Evolutionary conservation across 2,329 filamentous ascomycete genomes (phyloP), one percentile per base, ranked within the genome.

Genomic region (Scolecobasidium constrictum): DNA sequence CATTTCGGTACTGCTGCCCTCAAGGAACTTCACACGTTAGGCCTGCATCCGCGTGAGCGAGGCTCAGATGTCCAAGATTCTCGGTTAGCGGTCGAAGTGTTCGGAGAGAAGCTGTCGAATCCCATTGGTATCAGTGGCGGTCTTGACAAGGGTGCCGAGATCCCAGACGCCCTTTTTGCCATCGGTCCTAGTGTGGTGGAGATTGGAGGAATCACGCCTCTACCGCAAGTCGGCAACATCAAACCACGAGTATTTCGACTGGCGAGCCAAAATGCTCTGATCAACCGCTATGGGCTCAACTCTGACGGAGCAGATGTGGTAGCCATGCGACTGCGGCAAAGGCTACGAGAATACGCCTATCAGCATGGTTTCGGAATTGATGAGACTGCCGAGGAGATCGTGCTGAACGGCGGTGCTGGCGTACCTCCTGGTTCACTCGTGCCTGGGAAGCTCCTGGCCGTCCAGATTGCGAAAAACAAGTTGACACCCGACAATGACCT

Each of bases 401-500:
- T 98, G 1, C 67, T 96, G 28, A 72, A 92, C 52, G 87, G 86
- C 17, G 75, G 79, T 44, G 83, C 79, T 35, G 55, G 76, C 28
- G 86, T 94, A 1, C 86, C 86, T 1, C 81, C 87, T 0, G 86
- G 92, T n/a, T 86, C 83, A 61, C 67, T 98, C 52, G 65, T 69
- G 12, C 68, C 78, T 0, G 90, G 88, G 12, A 78, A 82, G 47
- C 66, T 95, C 45, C 71, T 98, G 47, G 82, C 86, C 13, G 87
- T 98, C 15, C 92, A 98, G 65, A 78, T 96, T 34, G 88, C 90
- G 40, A 98, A 98, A 77, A 96, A 96, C 67, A 96, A 95, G 69
- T 72, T 77, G 37, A 98, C 92, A 1, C 78, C 86, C 16, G 88
- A 93, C 57, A 71, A 72, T 38, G 86, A 96, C 56, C 81, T 94